Percentiles rank a stretch among this genome's conserved stretches.
phyloP scores from a whole-genome alignment of 176 grass and related monocot genomes.

The Musa itinerans region DNA sequence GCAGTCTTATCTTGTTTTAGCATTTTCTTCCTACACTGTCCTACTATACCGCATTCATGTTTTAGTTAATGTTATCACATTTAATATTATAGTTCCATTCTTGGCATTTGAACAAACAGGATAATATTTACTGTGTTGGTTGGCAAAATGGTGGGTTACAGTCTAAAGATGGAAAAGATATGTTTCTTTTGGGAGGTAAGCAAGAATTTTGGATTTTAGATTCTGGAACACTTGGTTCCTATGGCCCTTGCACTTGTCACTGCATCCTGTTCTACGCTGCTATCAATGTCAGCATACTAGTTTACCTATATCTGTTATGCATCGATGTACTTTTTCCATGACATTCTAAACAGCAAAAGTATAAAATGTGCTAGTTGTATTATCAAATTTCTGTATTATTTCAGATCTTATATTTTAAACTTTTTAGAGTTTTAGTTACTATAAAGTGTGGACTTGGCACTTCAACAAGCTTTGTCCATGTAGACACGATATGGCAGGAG shows the following conservation, averaged over 20 bases:
- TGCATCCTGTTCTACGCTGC: no score
- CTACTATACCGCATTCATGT: neutral
- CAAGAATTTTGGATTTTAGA: neutral
- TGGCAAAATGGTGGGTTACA: slow-evolving; percentile 81
- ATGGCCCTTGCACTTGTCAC: no score
- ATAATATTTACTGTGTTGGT: slow-evolving; percentile 60
- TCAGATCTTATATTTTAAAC: no score
- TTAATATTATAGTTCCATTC: neutral
- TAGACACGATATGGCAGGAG: no score
- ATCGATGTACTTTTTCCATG: slow-evolving; percentile 13
- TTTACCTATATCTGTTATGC: neutral
- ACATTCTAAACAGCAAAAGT: slow-evolving; percentile 1
- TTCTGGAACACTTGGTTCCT: neutral
- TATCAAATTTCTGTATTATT: no score
- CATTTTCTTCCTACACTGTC: neutral
- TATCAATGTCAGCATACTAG: no score
- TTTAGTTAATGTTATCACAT: neutral
- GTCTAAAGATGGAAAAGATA: slow-evolving; percentile 82
- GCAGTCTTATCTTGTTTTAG: neutral
- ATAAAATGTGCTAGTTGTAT: no score
- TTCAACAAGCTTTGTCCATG: no score
- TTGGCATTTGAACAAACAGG: slow-evolving; percentile 12
- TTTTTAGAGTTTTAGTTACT: no score
- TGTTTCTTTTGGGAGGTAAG: slow-evolving; percentile 91
- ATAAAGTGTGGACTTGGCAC: no score